Evolutionary conservation across 768 basidiomycete species (phyloP), one percentile per base, ranked within the genome.

Genomic region (Gymnopilus junonius): DNA sequence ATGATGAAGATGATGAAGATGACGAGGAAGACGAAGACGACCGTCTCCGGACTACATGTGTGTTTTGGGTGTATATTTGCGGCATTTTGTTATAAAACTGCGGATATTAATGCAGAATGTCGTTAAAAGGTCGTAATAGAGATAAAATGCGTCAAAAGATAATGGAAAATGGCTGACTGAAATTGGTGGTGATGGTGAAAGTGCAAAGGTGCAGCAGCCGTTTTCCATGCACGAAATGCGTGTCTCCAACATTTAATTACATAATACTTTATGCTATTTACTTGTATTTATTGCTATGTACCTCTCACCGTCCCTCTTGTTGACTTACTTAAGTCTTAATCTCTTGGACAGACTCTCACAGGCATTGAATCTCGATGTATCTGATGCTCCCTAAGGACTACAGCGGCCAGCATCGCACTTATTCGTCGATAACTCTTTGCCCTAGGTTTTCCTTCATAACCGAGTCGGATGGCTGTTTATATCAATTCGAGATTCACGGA

Each of bases 61-160:
- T 31, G 25, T 27, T 53, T n/a, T 21, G 53, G 31, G 60, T 20
- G 27, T 59, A 67, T 10, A 67, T 64, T 55, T 67, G 66, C n/a
- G 66, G 66, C 66, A 67, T 67, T 43, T 34, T 43, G 20, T 25
- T 29, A 46, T 58, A 21, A 23, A 21, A 20, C 31, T 15, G 21
- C 15, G 8, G 5, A 37, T 27, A 39, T 25, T 27, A 27, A 27
- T 11, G 35, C 15, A 40, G 37, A 39, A 2, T 55, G 17, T 40
- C 15, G 54, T 55, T 5, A 51, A n/a, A 27, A 3, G n/a, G 37
- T 55, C 21, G 37, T 55, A 14, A 40, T 39, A 32, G 14, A 32
- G 11, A 39, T 20, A 27, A 55, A 39, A 8, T 12, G 4, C 11
- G 34, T 29, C 37, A 55, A 55, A 29, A 27, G 34, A 40, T 37